phyloP scores from a whole-genome alignment of 1,284 basidiomycete genomes.

The Lignosus rhinocerotis region DNA sequence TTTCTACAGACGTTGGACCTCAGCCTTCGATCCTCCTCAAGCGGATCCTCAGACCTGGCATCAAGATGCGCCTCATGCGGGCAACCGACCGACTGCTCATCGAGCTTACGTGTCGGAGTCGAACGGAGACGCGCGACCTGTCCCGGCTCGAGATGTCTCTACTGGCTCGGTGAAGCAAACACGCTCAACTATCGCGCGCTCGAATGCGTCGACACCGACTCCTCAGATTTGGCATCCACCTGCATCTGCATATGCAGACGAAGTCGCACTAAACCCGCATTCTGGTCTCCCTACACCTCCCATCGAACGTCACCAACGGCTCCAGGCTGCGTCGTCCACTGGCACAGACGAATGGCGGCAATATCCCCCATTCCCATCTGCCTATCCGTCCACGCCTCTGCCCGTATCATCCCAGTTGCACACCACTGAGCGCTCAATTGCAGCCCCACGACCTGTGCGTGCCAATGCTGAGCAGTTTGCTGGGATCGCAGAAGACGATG shows the following conservation, averaged over 20 bases:
- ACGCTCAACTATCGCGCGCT: conserved; percentile 8
- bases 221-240: conserved; percentile 45
- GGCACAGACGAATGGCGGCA: conserved; percentile 39
- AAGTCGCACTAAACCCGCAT: conserved; percentile 18
- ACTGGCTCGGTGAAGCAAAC: conserved; percentile 18
- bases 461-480: conserved; percentile 27
- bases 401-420: conserved; percentile 17
- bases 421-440: conserved; percentile 15
- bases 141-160: conserved; percentile 7
- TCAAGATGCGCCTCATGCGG: conserved; percentile 7
- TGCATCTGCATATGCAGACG: conserved; percentile 33
- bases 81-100: conserved; percentile 15
- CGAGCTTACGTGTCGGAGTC: conserved; percentile 17
- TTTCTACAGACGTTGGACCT: conserved; percentile 41
- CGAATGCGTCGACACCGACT: conserved; percentile 12
- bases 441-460: conserved; percentile 23
- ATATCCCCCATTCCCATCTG: conserved; percentile 54
- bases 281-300: conserved; percentile 26
- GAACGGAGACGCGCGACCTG: conserved; percentile 10
- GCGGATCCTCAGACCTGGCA: conserved; percentile 20
- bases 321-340: not conserved
- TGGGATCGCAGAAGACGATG: conserved; percentile 34
- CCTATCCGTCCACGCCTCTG: conserved; percentile 38
- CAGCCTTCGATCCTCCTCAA: conserved; percentile 18
- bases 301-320: conserved; percentile 20